phyloP scores from a whole-genome alignment of 2,329 filamentous ascomycete species.

The Neofusicoccum ribis region DNA sequence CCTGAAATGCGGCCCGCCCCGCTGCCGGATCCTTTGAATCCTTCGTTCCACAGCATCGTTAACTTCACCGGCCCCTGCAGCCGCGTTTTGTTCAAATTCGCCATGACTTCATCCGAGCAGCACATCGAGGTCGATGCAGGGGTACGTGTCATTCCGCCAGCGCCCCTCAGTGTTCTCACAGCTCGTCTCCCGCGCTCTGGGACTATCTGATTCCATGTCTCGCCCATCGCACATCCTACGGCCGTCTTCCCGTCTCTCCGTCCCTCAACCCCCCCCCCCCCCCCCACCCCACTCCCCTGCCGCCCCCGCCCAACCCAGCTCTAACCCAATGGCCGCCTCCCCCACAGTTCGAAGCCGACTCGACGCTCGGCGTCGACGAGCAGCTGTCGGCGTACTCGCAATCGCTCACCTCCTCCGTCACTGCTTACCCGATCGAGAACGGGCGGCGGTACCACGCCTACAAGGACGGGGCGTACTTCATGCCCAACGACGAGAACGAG shows the following conservation, averaged over 20 bases:
- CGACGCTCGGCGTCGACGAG: background rate
- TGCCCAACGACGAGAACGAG: slow-evolving; percentile 33
- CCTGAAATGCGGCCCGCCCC: background rate
- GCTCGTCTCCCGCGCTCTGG: too few species aligned
- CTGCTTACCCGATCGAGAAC: slow-evolving; percentile 27
- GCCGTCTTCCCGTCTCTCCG: too few species aligned
- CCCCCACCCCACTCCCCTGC: too few species aligned
- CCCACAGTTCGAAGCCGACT: slow-evolving; percentile 4
- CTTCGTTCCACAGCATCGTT: background rate
- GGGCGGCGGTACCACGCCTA: slow-evolving; percentile 32
- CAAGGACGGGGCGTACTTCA: slow-evolving; percentile 30
- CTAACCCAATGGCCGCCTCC: background rate
- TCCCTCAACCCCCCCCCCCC: too few species aligned
- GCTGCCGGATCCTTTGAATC: background rate
- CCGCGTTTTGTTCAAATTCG: background rate
- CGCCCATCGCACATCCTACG: too few species aligned
- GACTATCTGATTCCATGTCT: too few species aligned
- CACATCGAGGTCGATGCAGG: slow-evolving; percentile 6
- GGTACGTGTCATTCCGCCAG: background rate
- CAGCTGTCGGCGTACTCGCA: slow-evolving; percentile 12
- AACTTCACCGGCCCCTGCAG: background rate
- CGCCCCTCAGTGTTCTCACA: too few species aligned
- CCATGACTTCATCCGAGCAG: background rate
- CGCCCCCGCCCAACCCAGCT: background rate
- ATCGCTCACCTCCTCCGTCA: slow-evolving; percentile 21